These are phyloP conservation scores for Coniochaeta hoffmannii DNA, from an alignment of 2,329 filamentous ascomycete genomes.

Conservation along the genomic window DNA sequence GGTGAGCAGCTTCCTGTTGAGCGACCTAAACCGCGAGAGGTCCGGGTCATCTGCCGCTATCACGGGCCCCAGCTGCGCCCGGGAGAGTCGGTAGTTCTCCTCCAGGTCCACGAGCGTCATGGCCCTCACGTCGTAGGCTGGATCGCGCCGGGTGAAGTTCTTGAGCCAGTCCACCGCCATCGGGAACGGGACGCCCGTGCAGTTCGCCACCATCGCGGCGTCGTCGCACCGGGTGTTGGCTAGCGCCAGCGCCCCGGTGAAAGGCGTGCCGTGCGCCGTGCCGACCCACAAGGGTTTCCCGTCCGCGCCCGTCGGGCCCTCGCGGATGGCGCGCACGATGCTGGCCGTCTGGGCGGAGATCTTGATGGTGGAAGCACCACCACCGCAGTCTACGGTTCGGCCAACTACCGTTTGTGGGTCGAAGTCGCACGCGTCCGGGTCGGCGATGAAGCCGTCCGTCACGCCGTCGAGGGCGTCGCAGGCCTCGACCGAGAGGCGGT, in stretches of 20 bases:
- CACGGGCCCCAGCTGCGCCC: constrained; percentile 3
- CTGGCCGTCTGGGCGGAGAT: constrained; percentile 13
- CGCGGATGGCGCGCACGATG: constrained; percentile 9
- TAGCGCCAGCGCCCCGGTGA: constrained; percentile 5
- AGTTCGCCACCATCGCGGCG: neutral
- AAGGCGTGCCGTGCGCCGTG: constrained; percentile 7
- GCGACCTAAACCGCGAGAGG: constrained; percentile 32
- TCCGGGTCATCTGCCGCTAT: constrained; percentile 27
- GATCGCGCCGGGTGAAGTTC: constrained; percentile 9
- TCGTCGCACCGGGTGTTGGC: neutral
- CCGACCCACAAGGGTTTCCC: constrained; percentile 10
- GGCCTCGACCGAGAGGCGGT: constrained; percentile 25
- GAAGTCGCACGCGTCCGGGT: constrained; percentile 27
- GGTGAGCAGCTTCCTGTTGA: constrained; percentile 40
- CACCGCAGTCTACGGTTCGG: constrained; percentile 2
- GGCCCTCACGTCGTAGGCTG: constrained; percentile 7
- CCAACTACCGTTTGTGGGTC: constrained; percentile 21
- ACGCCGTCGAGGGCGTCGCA: constrained; percentile 38
- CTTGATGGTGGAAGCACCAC: constrained; percentile 7
- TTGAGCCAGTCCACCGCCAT: constrained; percentile 5
- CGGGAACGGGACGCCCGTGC: constrained; percentile 1
- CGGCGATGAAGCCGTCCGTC: constrained; percentile 33
- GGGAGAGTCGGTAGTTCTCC: neutral
- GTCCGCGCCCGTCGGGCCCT: constrained; percentile 6
- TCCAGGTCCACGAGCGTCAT: constrained; percentile 5